Evolutionary conservation across 2,329 filamentous ascomycete genomes (phyloP), one percentile per base, ranked within the genome.

Genomic region (Talaromyces pinophilus): DNA sequence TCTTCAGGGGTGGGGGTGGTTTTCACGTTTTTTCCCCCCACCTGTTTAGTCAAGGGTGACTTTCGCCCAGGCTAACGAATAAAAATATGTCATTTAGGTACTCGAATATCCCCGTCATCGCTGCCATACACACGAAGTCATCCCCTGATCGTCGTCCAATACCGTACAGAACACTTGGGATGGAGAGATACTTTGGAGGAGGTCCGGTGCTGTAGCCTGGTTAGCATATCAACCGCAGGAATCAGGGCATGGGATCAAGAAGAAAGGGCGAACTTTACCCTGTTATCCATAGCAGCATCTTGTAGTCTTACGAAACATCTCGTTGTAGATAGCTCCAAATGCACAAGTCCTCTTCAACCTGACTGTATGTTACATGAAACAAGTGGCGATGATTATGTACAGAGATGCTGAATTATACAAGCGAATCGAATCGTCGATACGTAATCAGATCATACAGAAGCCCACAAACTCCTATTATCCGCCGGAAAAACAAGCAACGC

Each of bases 401-500:
- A 57, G 19, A 38, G n/a, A 22, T 38, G 30, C 8, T 38, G n/a
- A 7, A 17, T 22, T 15, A 57, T 57, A 57, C 33, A 40, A 38
- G n/a, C 11, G n/a, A 22, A 22, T 38, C 33, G 30, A 57, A n/a
- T 8, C 2, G 48, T 38, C 10, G 5, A 57, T 8, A 57, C n/a
- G 2, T 15, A 15, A 17, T 11, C 13, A 55, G 33, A 40, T 67
- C 46, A 64, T 28, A 48, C 62, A 67, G 42, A 64, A 59, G 65
- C 57, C 44, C 54, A 61, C 38, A 67, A 59, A 50, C 74, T 74
- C 54, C 78, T 72, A 66, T 99, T 99, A 80, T 99, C 95, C 76
- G 91, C 88, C 77, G 90, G 90, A 83, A 99, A 99, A 71, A 99
- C 87, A 71, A 95, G 83, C 74, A 96, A 81, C 54, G 95, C 95